phyloP scores from a whole-genome alignment of 2,329 filamentous ascomycete genomes.

The Penicillium janthinellum region DNA sequence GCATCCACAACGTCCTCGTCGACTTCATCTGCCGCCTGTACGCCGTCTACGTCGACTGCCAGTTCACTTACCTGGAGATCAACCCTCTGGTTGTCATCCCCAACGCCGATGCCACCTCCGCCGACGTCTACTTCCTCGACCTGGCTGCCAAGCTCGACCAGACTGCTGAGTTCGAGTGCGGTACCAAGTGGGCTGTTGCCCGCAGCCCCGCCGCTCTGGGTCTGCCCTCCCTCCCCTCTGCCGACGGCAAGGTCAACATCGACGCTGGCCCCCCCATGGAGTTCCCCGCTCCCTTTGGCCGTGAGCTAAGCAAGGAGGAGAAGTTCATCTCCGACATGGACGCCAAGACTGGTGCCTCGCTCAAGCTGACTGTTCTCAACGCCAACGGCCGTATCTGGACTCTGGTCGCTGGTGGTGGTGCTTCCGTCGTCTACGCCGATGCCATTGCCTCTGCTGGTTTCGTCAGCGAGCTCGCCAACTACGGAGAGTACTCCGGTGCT shows the following conservation, averaged over 20 bases:
- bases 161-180: slow-evolving; percentile 98
- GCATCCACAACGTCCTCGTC: slow-evolving; percentile 95
- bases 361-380: slow-evolving; percentile 98
- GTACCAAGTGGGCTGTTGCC: slow-evolving; percentile 97
- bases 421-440: slow-evolving; percentile 97
- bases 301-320: slow-evolving; percentile 98
- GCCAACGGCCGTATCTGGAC: slow-evolving; percentile 92
- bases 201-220: slow-evolving; percentile 87
- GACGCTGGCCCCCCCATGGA: slow-evolving; percentile 98
- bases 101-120: slow-evolving; percentile 87
- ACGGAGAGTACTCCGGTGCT: slow-evolving; percentile 98
- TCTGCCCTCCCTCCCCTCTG: slow-evolving; percentile 66
- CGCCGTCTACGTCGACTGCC: slow-evolving; percentile 98
- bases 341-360: slow-evolving; percentile 97
- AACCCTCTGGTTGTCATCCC: slow-evolving; percentile 98
- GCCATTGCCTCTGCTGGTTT: slow-evolving; percentile 96
- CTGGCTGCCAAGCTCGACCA: slow-evolving; percentile 98
- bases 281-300: slow-evolving; percentile 97
- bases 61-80: slow-evolving; percentile 99
- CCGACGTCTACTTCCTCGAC: slow-evolving; percentile 96
- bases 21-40: slow-evolving; percentile 99
- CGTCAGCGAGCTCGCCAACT: slow-evolving; percentile 96
- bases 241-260: slow-evolving; percentile 79
- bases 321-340: slow-evolving; percentile 98
- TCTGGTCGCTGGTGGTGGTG: slow-evolving; percentile 97